Evolutionary conservation across 2,329 filamentous ascomycete genomes (phyloP).

Genomic region (Pestalotiopsis fici): DNA sequence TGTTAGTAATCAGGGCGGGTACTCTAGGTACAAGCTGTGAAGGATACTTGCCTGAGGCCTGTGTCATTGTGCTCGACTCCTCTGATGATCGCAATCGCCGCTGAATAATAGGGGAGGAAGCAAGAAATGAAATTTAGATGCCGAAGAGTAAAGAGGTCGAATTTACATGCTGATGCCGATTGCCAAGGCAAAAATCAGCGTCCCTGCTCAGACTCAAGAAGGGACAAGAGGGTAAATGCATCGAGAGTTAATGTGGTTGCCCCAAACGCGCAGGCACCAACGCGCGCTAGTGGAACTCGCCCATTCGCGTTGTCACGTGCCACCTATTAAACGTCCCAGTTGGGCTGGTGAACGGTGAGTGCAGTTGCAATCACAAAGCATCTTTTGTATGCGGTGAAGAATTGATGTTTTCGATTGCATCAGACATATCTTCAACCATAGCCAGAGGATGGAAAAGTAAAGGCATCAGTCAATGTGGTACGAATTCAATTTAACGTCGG

Average conservation of each 20-base stretch:
- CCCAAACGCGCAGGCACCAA: slow-evolving; percentile 4
- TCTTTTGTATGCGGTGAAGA: no score
- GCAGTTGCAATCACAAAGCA: no score
- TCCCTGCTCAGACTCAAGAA: not conserved
- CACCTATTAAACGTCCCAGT: not conserved
- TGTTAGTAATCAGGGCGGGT: not conserved
- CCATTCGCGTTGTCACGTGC: slow-evolving; percentile 6
- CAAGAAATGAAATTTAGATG: not conserved
- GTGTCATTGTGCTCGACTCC: slow-evolving; percentile 21
- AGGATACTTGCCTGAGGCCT: slow-evolving; percentile 21
- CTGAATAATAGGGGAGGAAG: no score
- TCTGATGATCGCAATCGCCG: no score
- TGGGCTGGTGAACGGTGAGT: no score
- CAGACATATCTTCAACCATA: no score
- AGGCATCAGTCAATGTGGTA: not conserved
- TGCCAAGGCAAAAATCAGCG: not conserved
- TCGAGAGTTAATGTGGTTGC: not conserved
- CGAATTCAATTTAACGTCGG: not conserved
- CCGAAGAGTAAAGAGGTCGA: not conserved
- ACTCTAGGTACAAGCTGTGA: not conserved
- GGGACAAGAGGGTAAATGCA: not conserved
- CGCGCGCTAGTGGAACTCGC: not conserved
- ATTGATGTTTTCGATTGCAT: no score
- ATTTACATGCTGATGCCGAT: not conserved
- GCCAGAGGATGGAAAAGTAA: not conserved